Evolutionary conservation across 345 rosid species (phyloP).

Genomic region (Pistacia vera): DNA sequence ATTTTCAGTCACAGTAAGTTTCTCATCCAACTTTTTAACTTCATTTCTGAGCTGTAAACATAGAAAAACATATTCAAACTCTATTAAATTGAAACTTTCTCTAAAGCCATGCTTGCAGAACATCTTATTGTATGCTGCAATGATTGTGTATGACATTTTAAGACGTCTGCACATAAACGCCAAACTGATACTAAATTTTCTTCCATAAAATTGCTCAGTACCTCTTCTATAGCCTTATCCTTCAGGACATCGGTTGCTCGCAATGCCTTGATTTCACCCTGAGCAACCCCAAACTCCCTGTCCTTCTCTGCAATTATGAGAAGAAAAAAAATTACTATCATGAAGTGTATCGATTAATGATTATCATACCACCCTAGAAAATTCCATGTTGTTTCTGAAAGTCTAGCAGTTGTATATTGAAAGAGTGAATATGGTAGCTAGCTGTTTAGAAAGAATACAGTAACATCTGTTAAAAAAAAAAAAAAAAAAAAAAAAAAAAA

Average conservation of each 20-base stretch:
- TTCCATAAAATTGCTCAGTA: constrained; percentile 23
- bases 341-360: too few species aligned
- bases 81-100: not conserved
- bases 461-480: too few species aligned
- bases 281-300: constrained; percentile 50
- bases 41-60: constrained; percentile 57
- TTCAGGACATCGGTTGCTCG: constrained; percentile 65
- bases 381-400: too few species aligned
- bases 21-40: constrained; percentile 54
- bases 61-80: constrained; percentile 1
- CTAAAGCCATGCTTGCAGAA: not conserved
- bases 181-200: not conserved
- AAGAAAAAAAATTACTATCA: not conserved
- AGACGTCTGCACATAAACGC: too few species aligned
- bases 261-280: constrained; percentile 66
- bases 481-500: too few species aligned
- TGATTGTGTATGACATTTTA: not conserved
- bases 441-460: too few species aligned
- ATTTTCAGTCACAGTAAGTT: constrained; percentile 51
- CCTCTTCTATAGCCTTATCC: constrained; percentile 76
- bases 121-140: not conserved
- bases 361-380: too few species aligned
- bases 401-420: too few species aligned
- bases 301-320: constrained; percentile 57
- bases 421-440: too few species aligned